Evolutionary conservation across 2,329 filamentous ascomycete genomes (phyloP), one percentile per base, ranked within the genome.

Genomic region (Trichoderma sp.): DNA sequence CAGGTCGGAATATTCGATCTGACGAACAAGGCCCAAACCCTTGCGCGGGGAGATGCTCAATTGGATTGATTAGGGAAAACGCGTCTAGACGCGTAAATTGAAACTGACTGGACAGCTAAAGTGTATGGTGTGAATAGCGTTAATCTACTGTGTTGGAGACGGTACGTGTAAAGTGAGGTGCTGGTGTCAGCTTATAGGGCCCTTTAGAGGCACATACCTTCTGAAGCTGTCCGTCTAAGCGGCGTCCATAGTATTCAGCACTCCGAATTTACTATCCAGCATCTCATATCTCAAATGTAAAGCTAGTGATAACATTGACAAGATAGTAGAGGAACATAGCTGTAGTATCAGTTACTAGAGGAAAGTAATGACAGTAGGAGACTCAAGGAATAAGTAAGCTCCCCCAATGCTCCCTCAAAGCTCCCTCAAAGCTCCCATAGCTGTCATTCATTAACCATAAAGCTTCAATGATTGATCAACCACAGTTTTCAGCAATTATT

Each of bases 41-140:
- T 63, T 75, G 62, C 68, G 66, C 60, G 59, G 74, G 74, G 50
- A 73, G 45, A 62, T 62, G 45, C 31, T 56, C 50, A 56, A 24
- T 24, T 60, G 24, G 33, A 45, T 29, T 8, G 18, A 50, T 27
- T 18, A 6, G 6, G 38, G 35, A 27, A 69, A 73, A 76, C 75
- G 75, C 75, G 75, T 64, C 56, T 12, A 16, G 64, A 76, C 71
- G 75, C 75, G 75, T 76, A 63, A 76, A 76, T 35, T 74, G 71
- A 59, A 75, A 68, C 60, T 66, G 72, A 27, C 24, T 53, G 33
- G 66, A 8, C n/a, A 72, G 59, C 59, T 27, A 21, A 63, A n/a
- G 65, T 56, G 24, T 12, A 14, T 18, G 2, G 68, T 62, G 6
- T 7, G 24, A 1, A 16, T 21, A 18, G 2, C 3, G 56, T 18